Evolutionary conservation across 2,329 filamentous ascomycete species (phyloP).

Genomic region (Ophiosphaerella herpotricha): DNA sequence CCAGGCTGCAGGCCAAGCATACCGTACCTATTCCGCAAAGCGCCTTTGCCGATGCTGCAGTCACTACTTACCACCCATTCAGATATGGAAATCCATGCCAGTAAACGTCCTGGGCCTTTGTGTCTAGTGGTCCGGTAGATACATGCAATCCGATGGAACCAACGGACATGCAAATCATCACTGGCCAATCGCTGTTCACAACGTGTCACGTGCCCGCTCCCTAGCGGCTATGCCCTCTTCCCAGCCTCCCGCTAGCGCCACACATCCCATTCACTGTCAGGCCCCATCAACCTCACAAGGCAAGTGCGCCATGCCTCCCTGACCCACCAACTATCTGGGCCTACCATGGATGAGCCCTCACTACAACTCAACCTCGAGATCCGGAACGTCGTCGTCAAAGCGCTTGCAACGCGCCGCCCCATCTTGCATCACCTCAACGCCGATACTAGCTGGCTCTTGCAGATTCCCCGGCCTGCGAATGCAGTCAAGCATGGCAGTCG

Average conservation of each 20-base stretch:
- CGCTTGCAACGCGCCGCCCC: conserved; percentile 53
- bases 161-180: no score
- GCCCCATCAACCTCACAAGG: not conserved
- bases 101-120: conserved; percentile 26
- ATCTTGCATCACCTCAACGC: conserved; percentile 69
- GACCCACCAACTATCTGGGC: conserved; percentile 11
- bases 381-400: conserved; percentile 45
- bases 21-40: not conserved
- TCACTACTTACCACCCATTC: no score
- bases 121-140: conserved; percentile 24
- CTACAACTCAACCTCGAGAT: conserved; percentile 51
- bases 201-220: no score
- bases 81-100: conserved; percentile 14
- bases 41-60: not conserved
- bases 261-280: conserved; percentile 4
- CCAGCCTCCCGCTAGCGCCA: conserved; percentile 19
- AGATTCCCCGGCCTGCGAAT: conserved; percentile 60
- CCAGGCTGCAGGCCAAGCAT: not conserved
- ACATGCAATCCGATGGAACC: conserved; percentile 18
- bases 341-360: conserved; percentile 40
- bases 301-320: conserved; percentile 25
- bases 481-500: conserved; percentile 50
- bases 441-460: conserved; percentile 70
- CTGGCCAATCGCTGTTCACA: no score
- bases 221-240: not conserved